Evolutionary conservation across 805 yeast genomes (phyloP).

Genomic region (Wickerhamiella brachini): DNA sequence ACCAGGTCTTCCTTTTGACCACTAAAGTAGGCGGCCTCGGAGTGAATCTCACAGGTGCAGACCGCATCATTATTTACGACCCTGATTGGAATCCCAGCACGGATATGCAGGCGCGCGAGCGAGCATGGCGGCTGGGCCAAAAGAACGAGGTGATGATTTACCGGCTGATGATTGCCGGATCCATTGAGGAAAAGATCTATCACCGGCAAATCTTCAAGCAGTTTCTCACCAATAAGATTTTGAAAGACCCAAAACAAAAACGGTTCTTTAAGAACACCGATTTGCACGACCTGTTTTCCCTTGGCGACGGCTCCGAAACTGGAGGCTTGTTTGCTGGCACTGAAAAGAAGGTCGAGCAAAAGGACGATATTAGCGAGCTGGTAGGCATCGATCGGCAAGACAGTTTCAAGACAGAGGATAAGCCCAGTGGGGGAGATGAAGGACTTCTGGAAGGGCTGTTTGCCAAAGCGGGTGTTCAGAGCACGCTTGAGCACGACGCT

Average conservation of each 20-base stretch:
- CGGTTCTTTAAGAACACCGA: constrained; percentile 88
- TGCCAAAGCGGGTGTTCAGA: constrained; percentile 56
- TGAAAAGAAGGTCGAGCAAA: constrained; percentile 24
- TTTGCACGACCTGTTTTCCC: constrained; percentile 71
- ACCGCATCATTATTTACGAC: constrained; percentile 82
- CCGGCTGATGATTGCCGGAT: constrained; percentile 83
- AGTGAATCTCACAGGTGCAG: constrained; percentile 87
- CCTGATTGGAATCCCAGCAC: constrained; percentile 99
- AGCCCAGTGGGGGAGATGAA: constrained; percentile 30
- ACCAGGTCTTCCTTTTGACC: constrained; percentile 63
- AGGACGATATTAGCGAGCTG: constrained; percentile 22
- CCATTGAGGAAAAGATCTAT: constrained; percentile 92
- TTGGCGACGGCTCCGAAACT: constrained; percentile 61
- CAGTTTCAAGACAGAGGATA: constrained; percentile 24
- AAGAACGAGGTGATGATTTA: constrained; percentile 83
- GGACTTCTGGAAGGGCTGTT: constrained; percentile 65
- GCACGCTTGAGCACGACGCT: constrained; percentile 67
- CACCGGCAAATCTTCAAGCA: constrained; percentile 96
- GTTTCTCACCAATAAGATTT: constrained; percentile 77
- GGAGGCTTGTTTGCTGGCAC: constrained; percentile 46
- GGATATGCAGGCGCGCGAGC: constrained; percentile 88
- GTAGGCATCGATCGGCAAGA: constrained; percentile 16
- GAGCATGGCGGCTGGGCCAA: constrained; percentile 97
- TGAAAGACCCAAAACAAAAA: constrained; percentile 90
- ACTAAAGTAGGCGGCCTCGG: constrained; percentile 96